Evolutionary conservation across 192 early-diverging fungal species (phyloP).

Genomic region (Spinellus fusiger): DNA sequence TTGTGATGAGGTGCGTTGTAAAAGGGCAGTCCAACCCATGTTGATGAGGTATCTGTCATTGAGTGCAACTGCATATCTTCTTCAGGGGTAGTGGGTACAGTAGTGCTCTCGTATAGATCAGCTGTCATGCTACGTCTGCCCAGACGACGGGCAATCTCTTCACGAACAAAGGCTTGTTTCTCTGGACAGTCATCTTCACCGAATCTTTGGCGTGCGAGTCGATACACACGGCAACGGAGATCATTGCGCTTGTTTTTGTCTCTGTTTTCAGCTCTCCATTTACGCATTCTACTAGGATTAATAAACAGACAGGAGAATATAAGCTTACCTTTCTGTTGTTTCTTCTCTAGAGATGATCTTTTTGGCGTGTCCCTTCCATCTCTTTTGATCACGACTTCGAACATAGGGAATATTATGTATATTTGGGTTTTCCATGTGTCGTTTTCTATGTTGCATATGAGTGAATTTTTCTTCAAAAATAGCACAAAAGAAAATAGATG

Average conservation of each 20-base stretch:
- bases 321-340: conserved; percentile 28
- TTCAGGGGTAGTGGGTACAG: not conserved
- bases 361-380: conserved; percentile 45
- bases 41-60: not conserved
- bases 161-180: conserved; percentile 56
- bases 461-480: not conserved
- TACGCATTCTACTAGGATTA: conserved; percentile 34
- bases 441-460: conserved; percentile 19
- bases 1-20: conserved; percentile 13
- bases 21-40: conserved; percentile 7
- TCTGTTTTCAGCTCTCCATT: conserved; percentile 41
- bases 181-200: conserved; percentile 54
- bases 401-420: conserved; percentile 45
- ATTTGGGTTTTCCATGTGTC: conserved; percentile 44
- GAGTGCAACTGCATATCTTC: not conserved
- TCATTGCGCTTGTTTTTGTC: conserved; percentile 59
- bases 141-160: conserved; percentile 48
- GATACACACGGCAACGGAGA: conserved; percentile 65
- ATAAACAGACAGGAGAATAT: not conserved
- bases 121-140: conserved; percentile 10
- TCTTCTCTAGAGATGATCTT: conserved; percentile 39
- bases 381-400: conserved; percentile 43
- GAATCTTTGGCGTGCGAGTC: conserved; percentile 52
- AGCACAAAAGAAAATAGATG: not conserved
- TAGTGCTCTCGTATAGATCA: not conserved